Percentiles rank a stretch among this genome's conserved stretches.
Conservation (phyloP, 495 filamentous ascomycete species). For the Niebla homalea region DNA sequence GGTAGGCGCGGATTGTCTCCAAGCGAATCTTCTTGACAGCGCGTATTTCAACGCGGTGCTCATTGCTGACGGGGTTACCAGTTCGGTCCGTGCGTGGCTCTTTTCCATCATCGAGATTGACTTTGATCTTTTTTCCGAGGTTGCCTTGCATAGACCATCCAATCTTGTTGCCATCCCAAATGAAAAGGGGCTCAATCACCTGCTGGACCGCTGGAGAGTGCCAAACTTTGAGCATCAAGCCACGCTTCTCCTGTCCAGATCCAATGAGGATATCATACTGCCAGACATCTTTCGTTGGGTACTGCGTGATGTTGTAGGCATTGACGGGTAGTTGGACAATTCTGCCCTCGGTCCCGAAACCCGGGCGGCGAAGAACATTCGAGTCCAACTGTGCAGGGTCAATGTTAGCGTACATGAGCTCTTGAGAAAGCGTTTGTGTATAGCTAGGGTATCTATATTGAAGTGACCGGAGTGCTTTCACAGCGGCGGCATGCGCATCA, state of each 20-base stretch:
- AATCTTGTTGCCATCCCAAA: constrained; percentile 68
- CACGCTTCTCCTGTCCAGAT: constrained; percentile 45
- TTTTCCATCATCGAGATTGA: constrained; percentile 56
- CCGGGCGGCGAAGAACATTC: constrained; percentile 29
- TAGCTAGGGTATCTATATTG: too few species aligned
- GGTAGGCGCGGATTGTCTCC: constrained; percentile 46
- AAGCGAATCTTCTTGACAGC: constrained; percentile 48
- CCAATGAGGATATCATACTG: constrained; percentile 76
- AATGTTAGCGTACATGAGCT: background rate
- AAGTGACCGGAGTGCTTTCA: background rate
- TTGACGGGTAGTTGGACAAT: constrained; percentile 52
- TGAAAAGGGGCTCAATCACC: constrained; percentile 39
- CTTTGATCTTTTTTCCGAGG: constrained; percentile 20
- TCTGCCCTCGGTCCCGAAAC: constrained; percentile 46
- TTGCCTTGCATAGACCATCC: constrained; percentile 43
- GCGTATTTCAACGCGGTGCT: constrained; percentile 43
- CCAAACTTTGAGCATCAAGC: constrained; percentile 63
- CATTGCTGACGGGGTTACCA: constrained; percentile 28
- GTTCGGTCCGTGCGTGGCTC: constrained; percentile 19
- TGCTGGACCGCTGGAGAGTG: constrained; percentile 41
- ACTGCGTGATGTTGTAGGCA: constrained; percentile 50
- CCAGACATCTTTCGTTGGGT: constrained; percentile 42
- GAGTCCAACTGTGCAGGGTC: constrained; percentile 17
- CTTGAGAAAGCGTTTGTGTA: background rate
- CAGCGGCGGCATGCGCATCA: background rate